Base-by-base conservation (phyloP, 345 rosid genomes). In the Raphanus raphanistrum region DNA sequence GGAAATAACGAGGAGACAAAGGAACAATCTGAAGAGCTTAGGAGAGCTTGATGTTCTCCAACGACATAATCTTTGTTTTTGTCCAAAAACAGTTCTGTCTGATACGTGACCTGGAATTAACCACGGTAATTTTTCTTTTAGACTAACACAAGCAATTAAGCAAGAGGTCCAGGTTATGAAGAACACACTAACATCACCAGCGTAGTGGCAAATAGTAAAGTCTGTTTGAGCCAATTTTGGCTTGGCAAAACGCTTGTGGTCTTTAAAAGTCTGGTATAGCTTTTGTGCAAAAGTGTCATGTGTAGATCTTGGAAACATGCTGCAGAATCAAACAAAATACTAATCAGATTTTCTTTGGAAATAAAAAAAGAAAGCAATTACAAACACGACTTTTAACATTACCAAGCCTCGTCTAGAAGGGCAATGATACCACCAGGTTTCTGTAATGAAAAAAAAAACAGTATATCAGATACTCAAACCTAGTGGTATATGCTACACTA, bases 341-440 rank as follows among this genome's bases (percentile, higher is more conserved):
- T 27, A 54, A 63, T 78, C 74, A 82, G 29, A 12, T 31, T 68
- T 71, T 54, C 65, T 78, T 17, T 41, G 74, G 67, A 65, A 64
- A 63, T 8, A 66, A 63, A 28, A 57, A 28, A 64, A 35, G 55
- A 75, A 45, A 57, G 68, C 81, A 74, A 54, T 31, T 67, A 78
- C 64, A 68, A 63, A 27, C 25, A 64, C 29, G 58, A 45, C 11
- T 76, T 76, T 50, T 1, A 57, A 61, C 70, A 66, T 92, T 89
- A 95, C 98, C 99, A 95, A 68, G 99, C 99, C 83, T 95, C 98
- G 82, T 95, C 99, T 76, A 95, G 86, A 80, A 95, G 98, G 82
- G 99, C 99, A 86, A 95, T 85, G 85, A 95, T 88, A 73, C 99
- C 99, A 77, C 99, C 99, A 35, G 99, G 97, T 87, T 95, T 95